Evolutionary conservation across 1,139 yeast species (phyloP).

Genomic region (Eremothecium coryli): DNA sequence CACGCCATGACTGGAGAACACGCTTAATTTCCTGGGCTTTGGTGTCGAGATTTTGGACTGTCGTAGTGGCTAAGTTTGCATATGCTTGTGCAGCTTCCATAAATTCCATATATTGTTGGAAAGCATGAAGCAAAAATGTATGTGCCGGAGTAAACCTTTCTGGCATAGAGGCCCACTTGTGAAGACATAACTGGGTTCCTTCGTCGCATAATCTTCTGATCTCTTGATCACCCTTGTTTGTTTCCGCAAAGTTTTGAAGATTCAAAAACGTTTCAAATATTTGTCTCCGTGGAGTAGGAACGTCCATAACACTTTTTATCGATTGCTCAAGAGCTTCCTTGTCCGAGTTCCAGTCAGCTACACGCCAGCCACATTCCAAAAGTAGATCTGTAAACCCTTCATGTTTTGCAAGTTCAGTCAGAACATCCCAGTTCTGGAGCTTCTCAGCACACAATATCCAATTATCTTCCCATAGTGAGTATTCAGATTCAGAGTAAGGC

Average conservation of each 20-base stretch:
- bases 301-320: conserved; percentile 94
- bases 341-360: conserved; percentile 97
- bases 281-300: conserved; percentile 94
- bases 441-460: conserved; percentile 98
- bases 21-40: conserved; percentile 92
- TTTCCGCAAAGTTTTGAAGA: conserved; percentile 88
- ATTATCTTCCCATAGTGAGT: conserved; percentile 96
- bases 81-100: conserved; percentile 96
- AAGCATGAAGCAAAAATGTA: conserved; percentile 79
- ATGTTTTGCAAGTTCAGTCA: conserved; percentile 93
- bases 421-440: conserved; percentile 94
- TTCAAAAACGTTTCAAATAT: conserved; percentile 90
- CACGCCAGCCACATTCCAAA: conserved; percentile 98
- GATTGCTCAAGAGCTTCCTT: conserved; percentile 91
- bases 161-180: conserved; percentile 93
- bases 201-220: conserved; percentile 85
- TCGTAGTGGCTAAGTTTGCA: conserved; percentile 79
- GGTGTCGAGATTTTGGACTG: conserved; percentile 82
- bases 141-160: conserved; percentile 74
- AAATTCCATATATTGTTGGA: conserved; percentile 95
- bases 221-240: conserved; percentile 70
- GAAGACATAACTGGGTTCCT: conserved; percentile 84
- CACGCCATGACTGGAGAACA: conserved; percentile 96
- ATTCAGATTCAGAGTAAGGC: conserved; percentile 93
- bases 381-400: conserved; percentile 94